Evolutionary conservation across 2,329 filamentous ascomycete species (phyloP), one percentile per base, ranked within the genome.

Genomic region (Myriangium duriaei): DNA sequence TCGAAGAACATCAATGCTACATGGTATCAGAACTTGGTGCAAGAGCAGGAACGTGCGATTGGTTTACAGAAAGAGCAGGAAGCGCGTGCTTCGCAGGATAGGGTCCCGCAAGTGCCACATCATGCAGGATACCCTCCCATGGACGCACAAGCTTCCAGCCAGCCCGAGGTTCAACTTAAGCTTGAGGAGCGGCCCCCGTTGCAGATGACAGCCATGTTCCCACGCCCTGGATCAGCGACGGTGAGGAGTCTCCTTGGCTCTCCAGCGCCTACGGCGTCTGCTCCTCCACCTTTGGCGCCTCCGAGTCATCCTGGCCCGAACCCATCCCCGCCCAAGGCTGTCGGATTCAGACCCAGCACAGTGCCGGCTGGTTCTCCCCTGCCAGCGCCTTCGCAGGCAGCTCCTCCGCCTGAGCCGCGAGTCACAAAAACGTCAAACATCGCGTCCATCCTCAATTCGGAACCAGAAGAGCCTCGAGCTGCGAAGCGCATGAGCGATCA

Each of bases 341-440:
- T 56, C 18, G 47, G 51, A 4, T 45, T 47, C 14, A 44, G 56
- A n/a, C 49, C 52, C 12, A 47, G 47, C 17, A 52, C 52, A 4
- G 49, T 49, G n/a, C 43, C 46, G 7, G 42, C 41, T 16, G 43
- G 44, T 10, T 39, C 38, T 4, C 43, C 49, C n/a, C 43, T 46
- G 10, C 41, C 48, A n/a, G 46, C 45, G 11, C 35, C 42, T n/a
- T 43, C 44, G 14, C 34, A 44, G 19, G 38, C 42, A 12, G 44
- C 39, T 11, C 39, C 41, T 11, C 44, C 50, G 17, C 47, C 50
- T 11, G 54, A 56, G 34, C 50, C 54, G 9, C 56, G 56, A 3
- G n/a, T 7, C 7, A n/a, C 21, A 7, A 60, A 59, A 46, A 51
- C 55, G 11, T 59, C 57, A 4, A 60, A 58, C 39, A 29, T 60